These are phyloP conservation scores for Yarrowia sp. DNA, from an alignment of 805 yeast species.

Conservation along the genomic window DNA sequence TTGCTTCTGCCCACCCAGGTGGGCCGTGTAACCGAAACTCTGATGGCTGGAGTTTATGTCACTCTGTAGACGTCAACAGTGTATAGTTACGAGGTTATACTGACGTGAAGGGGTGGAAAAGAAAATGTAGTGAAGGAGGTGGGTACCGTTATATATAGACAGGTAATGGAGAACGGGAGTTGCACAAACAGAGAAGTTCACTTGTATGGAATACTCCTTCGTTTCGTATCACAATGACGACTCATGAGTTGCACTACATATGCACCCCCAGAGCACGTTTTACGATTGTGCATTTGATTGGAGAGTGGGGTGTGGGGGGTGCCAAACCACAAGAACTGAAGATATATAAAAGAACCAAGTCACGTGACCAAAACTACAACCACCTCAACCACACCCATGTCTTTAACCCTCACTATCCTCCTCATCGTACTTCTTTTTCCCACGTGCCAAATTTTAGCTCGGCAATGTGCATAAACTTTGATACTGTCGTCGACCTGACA, in stretches of 20 bases:
- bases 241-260: background rate
- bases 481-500: conserved; percentile 24
- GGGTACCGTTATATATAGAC: too few relatives aligned
- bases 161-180: too few relatives aligned
- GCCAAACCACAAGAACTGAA: too few relatives aligned
- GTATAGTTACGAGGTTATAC: background rate
- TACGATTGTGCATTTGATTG: conserved; percentile 34
- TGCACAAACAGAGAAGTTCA: too few relatives aligned
- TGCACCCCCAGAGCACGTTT: conserved; percentile 36
- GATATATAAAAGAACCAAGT: too few relatives aligned
- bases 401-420: too few relatives aligned
- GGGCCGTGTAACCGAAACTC: conserved; percentile 19
- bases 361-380: background rate
- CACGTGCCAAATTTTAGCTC: conserved; percentile 14
- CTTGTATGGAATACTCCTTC: too few relatives aligned
- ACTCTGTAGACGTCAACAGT: background rate
- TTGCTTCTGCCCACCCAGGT: too few relatives aligned
- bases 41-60: conserved; percentile 16
- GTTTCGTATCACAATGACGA: too few relatives aligned
- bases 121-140: too few relatives aligned
- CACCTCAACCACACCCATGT: too few relatives aligned
- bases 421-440: background rate
- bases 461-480: conserved; percentile 22
- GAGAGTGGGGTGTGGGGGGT: background rate
- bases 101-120: too few relatives aligned